Percentiles rank a stretch among this genome's conserved stretches.
Conservation (phyloP, 768 basidiomycete species). For the Epithele typhae region DNA sequence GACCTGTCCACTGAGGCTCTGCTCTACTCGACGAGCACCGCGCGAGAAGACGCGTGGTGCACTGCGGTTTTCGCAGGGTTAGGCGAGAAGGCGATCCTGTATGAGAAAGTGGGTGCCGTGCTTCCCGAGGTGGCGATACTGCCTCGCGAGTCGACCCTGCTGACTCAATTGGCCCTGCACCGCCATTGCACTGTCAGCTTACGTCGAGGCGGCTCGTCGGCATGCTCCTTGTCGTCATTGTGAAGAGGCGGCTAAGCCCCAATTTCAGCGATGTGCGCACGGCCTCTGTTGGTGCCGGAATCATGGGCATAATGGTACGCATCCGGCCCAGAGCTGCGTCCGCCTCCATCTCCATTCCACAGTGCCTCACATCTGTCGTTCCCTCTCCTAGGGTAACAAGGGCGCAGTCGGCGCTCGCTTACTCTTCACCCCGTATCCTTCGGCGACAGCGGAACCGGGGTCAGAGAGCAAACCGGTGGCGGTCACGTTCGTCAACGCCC, state of each 20-base stretch:
- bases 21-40: slow-evolving; percentile 59
- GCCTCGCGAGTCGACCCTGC: not conserved
- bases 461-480: slow-evolving; percentile 32
- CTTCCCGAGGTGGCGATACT: not conserved
- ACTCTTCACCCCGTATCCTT: slow-evolving; percentile 42
- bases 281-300: slow-evolving; percentile 60
- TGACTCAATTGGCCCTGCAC: not conserved
- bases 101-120: slow-evolving; percentile 53
- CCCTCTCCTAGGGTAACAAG: slow-evolving; percentile 79
- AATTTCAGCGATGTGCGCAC: slow-evolving; percentile 53
- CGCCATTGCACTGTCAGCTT: slow-evolving; percentile 48
- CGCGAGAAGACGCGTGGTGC: slow-evolving; percentile 70
- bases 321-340: no score
- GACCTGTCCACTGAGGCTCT: slow-evolving; percentile 77
- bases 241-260: slow-evolving; percentile 44
- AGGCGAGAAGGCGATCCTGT: slow-evolving; percentile 58
- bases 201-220: slow-evolving; percentile 79
- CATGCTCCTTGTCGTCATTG: slow-evolving; percentile 69
- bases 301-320: slow-evolving; percentile 74
- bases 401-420: slow-evolving; percentile 69
- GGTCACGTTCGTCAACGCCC: slow-evolving; percentile 76
- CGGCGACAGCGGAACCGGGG: slow-evolving; percentile 17
- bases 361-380: no score
- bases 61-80: slow-evolving; percentile 62
- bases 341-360: no score